Conservation (phyloP, 257 asterid species). For the Lycium barbarum region DNA sequence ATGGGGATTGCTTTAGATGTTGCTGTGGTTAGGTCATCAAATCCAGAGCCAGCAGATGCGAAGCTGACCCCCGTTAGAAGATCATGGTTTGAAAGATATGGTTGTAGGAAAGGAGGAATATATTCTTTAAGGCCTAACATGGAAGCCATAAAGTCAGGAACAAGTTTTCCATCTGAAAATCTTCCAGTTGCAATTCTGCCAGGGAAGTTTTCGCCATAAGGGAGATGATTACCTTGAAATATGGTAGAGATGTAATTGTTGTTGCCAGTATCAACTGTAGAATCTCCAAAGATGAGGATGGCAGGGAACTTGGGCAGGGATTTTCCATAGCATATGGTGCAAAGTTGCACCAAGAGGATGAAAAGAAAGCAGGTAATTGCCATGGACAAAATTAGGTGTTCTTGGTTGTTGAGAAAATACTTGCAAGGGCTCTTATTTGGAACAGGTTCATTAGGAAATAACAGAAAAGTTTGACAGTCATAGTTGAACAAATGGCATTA, state of each 20-base stretch:
- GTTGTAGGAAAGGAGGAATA: conserved; percentile 67
- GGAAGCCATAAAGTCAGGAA: conserved; percentile 71
- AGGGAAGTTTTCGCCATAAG: conserved; percentile 62
- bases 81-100: conserved; percentile 56
- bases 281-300: conserved; percentile 72
- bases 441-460: not conserved
- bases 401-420: not conserved
- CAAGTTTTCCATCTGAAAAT: conserved; percentile 76
- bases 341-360: conserved; percentile 35
- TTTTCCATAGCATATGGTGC: conserved; percentile 31
- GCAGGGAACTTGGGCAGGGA: conserved; percentile 52
- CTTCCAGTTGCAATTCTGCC: conserved; percentile 65
- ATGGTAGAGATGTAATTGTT: conserved; percentile 65
- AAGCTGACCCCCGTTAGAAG: conserved; percentile 69
- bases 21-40: conserved; percentile 65
- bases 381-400: conserved; percentile 14
- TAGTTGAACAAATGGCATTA: not conserved
- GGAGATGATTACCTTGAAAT: conserved; percentile 55
- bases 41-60: conserved; percentile 85
- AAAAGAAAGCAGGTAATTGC: conserved; percentile 29
- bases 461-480: not conserved
- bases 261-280: conserved; percentile 74
- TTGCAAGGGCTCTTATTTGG: not conserved
- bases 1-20: conserved; percentile 54
- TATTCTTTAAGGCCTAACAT: conserved; percentile 60